Base-by-base conservation (phyloP, 495 filamentous ascomycete species). In the Aspergillus sparsus region DNA sequence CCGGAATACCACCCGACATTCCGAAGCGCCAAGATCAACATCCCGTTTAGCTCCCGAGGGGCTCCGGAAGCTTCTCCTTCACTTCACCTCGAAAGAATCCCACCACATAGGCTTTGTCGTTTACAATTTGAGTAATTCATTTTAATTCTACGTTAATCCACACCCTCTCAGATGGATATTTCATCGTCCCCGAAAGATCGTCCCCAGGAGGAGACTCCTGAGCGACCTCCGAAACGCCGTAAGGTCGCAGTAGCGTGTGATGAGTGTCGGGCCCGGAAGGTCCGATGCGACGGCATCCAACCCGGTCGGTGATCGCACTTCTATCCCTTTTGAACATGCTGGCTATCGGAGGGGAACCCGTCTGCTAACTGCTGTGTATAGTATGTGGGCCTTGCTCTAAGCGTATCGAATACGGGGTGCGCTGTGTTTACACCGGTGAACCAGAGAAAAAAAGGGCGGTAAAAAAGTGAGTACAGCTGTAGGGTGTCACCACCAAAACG, bases 201-300 rank as follows among this genome's bases (percentile, higher is more conserved):
- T 12, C 32, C 15, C 41, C 44, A 33, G 2, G 46, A 15, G 1
- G 27, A 57, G n/a, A 46, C 42, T 11, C 5, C 50, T 13, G 47
- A 49, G 9, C 44, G 51, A 5, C 54, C 53, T 10, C 35, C 44
- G 11, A 77, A 76, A 46, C 70, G 73, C 7, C 71, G 70, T 6
- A 77, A 77, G 49, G 67, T 76, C 18, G 57, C 72, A 0, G 66
- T 75, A 6, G 74, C 74, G 5, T 77, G 75, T 45, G 74, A 77
- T 52, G 69, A 72, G 42, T 77, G 75, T 58, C 72, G 74, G 1
- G 47, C 62, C 5, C 70, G 70, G 18, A 76, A 75, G 57, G 60
- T 72, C 16, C 70, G 72, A 12, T 77, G 74, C 56, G 74, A 77
- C 62, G 74, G 74, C n/a, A 58, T 64, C 13, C 69, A 77, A 56